Conservation (phyloP, 805 yeast species). For the Yarrowia sp. region DNA sequence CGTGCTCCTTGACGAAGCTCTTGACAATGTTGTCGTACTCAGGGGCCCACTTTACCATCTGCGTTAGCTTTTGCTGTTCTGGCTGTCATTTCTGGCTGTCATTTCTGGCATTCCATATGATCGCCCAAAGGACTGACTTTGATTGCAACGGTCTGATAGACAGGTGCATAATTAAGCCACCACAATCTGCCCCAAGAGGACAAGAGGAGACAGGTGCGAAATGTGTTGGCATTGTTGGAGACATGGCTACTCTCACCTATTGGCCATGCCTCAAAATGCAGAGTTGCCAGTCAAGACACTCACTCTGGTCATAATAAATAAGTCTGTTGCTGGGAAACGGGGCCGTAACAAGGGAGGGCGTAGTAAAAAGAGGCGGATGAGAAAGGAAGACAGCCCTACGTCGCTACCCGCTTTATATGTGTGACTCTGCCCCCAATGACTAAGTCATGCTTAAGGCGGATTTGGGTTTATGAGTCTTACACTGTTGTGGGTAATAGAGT, state of each 20-base stretch:
- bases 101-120: no score
- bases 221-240: no score
- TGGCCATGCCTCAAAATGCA: no score
- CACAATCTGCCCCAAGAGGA: no score
- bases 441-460: neutral
- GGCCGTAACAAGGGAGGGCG: no score
- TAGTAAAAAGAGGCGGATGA: neutral
- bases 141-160: no score
- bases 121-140: no score
- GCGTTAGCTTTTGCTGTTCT: neutral
- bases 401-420: neutral
- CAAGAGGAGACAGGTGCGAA: no score
- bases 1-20: slow-evolving; percentile 15
- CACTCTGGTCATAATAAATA: slow-evolving; percentile 10
- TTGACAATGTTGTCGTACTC: slow-evolving; percentile 9
- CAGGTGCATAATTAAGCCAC: no score
- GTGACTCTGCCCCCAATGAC: neutral
- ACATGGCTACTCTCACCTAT: no score
- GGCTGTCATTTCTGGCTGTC: no score
- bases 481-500: neutral
- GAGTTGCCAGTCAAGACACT: neutral
- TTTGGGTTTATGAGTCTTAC: slow-evolving; percentile 16
- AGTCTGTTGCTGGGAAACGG: neutral
- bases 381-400: neutral
- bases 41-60: slow-evolving; percentile 16